A percentile compares a stretch with the other conserved stretches of the same genome.
Conservation (phyloP, 192 early-diverging fungal species). For the Piromyces finnis region DNA sequence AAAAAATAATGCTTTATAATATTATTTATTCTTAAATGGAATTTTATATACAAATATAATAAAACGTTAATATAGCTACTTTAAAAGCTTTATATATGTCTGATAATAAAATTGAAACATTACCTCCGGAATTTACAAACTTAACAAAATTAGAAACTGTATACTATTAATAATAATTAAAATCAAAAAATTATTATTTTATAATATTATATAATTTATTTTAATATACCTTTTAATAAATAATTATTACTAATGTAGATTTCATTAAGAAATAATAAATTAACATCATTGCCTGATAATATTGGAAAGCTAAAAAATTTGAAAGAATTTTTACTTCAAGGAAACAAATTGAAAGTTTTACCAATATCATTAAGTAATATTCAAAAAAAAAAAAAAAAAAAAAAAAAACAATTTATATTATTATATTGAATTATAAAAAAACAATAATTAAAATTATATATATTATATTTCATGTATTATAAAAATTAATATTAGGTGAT, state of each 20-base stretch:
- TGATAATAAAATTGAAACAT: neutral
- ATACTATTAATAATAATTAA: too few relatives aligned
- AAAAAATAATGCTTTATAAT: too few relatives aligned
- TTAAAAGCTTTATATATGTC: neutral
- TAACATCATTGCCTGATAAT: neutral
- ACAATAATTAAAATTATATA: too few relatives aligned
- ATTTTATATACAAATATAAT: too few relatives aligned
- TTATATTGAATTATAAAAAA: too few relatives aligned
- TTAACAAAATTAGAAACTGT: neutral
- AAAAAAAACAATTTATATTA: too few relatives aligned
- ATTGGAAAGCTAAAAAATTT: neutral
- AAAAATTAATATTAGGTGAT: neutral
- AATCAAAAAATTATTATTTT: too few relatives aligned
- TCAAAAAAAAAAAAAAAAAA: too few relatives aligned
- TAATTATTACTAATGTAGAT: neutral
- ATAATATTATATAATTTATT: too few relatives aligned
- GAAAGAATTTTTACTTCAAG: neutral
- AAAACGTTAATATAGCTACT: neutral
- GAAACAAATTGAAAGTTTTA: neutral
- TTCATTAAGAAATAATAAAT: neutral
- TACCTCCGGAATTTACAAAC: neutral
- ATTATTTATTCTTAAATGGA: too few relatives aligned
- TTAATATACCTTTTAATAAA: neutral
- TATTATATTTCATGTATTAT: too few relatives aligned
- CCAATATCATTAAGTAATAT: neutral